These are phyloP conservation scores for Arthroderma sp. DNA, from an alignment of 2,329 filamentous ascomycete species.

Conservation along the genomic window DNA sequence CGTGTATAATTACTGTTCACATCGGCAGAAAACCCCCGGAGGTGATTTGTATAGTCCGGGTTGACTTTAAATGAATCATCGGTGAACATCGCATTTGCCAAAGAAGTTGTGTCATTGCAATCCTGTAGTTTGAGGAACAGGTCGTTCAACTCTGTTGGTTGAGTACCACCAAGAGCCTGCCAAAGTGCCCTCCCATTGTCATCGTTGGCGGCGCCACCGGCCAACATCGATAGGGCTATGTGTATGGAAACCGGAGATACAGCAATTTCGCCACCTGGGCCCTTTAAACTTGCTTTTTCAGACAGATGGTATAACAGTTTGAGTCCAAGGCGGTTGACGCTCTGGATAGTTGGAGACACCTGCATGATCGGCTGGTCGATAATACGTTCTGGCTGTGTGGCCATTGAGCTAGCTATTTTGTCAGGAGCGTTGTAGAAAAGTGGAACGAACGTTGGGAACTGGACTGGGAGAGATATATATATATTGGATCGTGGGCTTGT, in stretches of 20 bases:
- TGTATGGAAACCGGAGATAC: neutral
- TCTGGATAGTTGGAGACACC: too few species aligned
- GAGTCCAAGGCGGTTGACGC: neutral
- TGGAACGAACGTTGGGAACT: too few species aligned
- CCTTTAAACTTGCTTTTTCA: neutral
- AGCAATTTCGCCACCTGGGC: neutral
- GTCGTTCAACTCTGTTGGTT: neutral
- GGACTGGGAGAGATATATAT: too few species aligned
- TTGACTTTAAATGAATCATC: neutral
- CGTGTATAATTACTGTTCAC: slow-evolving; percentile 1
- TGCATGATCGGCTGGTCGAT: too few species aligned
- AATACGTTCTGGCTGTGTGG: too few species aligned
- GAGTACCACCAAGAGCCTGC: neutral
- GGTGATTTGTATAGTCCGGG: neutral
- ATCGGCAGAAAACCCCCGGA: neutral
- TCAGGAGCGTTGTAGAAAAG: too few species aligned
- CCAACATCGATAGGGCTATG: slow-evolving; percentile 1
- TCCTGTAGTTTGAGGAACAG: neutral
- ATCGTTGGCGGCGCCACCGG: neutral
- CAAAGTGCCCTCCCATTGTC: neutral
- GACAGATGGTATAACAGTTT: neutral
- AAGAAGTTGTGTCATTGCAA: neutral
- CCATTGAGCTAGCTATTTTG: too few species aligned
- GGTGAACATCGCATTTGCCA: slow-evolving; percentile 1
- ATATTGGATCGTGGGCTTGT: too few species aligned